Base-by-base conservation (phyloP, 163 green algal species). In the Smithsoniella earleae region DNA sequence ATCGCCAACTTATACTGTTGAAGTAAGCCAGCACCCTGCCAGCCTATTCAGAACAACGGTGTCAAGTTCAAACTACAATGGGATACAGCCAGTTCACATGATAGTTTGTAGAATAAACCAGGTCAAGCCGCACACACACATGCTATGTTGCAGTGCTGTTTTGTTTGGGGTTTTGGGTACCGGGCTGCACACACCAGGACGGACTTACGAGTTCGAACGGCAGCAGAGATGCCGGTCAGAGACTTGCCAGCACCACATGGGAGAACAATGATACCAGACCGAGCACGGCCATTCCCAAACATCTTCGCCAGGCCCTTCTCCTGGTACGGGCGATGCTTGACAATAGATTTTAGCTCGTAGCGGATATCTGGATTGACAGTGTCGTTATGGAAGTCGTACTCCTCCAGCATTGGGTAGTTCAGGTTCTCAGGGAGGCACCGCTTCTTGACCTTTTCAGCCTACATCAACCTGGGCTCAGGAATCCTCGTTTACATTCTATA, bases 371-470 rank as follows among this genome's bases (percentile, higher is more conserved):
- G 83, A 66, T 93, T 94, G 62, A 80, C 76, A n/a, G 75, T 81
- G 84, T 97, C 93, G 78, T 94, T 89, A 10, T 82, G 82, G 81
- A 97, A 98, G 86, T 98, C 94, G 75, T 98, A 98, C 84, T 98
- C 94, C 76, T 98, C 94, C 75, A 98, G 82, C 87, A 98, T 94
- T 0, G 94, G 94, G 82, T 92, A 96, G 83, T 97, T 95, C 16
- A 98, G 82, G 20, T 46, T 52, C 18, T 76, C 74, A 2, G 90
- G 90, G 44, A 98, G 82, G 81, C 93, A 98, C n/a, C 92, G 82
- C 78, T 86, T 77, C 86, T 98, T 98, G 37, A 98, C 93, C 33
- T 87, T 79, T 85, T 98, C 93, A 10, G 16, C 18, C 58, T 69
- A 33, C 58, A 69, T 30, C 20, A 65, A 13, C 22, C 8, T 36